Evolutionary conservation across 148 eudicot genomes (phyloP).

Genomic region (Rhododendron griersonianum): DNA sequence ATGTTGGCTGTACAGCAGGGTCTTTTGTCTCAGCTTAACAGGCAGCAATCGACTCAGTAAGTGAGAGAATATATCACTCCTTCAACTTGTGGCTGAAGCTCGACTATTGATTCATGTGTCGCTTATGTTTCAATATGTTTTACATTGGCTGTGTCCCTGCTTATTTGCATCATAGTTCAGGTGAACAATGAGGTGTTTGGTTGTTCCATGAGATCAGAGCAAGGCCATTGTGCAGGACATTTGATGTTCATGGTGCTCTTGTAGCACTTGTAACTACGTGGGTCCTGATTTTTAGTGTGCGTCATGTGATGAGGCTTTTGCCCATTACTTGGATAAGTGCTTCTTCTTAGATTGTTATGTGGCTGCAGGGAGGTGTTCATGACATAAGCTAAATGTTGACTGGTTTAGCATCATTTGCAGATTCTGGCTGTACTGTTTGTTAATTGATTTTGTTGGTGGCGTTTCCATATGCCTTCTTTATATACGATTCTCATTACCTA

Average conservation of each 20-base stretch:
- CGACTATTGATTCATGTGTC: background rate
- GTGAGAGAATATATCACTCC: slow-evolving; percentile 15
- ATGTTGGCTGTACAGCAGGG: slow-evolving; percentile 71
- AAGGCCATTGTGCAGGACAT: slow-evolving; percentile 2
- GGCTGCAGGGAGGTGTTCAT: background rate
- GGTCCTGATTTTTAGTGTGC: background rate
- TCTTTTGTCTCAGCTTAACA: slow-evolving; percentile 53
- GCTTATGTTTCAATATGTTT: background rate
- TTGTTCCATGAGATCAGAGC: slow-evolving; percentile 3
- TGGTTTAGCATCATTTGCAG: background rate
- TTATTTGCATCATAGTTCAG: background rate
- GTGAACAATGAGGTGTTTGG: background rate
- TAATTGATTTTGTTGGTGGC: background rate
- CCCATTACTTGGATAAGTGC: background rate
- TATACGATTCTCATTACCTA: background rate
- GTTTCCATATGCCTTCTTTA: background rate
- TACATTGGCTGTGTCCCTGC: background rate
- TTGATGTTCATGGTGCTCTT: background rate
- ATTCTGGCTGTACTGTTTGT: background rate
- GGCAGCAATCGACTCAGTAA: slow-evolving; percentile 69
- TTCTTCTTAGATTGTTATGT: background rate
- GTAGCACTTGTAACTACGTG: background rate
- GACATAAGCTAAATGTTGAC: background rate
- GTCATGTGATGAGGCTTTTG: background rate
- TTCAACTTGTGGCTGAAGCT: background rate